Conservation (phyloP, 1,284 basidiomycete species). For the Melanopsichium pennsylvanicum region DNA sequence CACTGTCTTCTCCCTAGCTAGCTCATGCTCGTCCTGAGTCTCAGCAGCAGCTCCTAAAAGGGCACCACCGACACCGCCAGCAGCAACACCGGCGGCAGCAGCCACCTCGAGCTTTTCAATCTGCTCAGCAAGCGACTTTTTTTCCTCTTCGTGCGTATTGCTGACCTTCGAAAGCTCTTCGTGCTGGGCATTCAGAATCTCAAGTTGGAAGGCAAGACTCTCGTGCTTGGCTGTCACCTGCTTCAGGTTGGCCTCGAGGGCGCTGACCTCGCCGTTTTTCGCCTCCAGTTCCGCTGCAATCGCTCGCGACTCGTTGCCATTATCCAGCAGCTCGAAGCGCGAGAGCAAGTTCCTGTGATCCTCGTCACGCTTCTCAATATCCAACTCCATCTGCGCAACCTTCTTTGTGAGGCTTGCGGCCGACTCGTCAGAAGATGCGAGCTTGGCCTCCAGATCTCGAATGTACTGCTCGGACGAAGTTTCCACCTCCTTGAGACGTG, state of each 20-base stretch:
- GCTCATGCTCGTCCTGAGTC: neutral
- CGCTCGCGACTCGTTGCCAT: slow-evolving; percentile 59
- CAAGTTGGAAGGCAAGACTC: slow-evolving; percentile 20
- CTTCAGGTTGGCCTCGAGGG: slow-evolving; percentile 72
- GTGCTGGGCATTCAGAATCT: slow-evolving; percentile 24
- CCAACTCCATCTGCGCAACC: slow-evolving; percentile 79
- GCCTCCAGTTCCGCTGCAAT: slow-evolving; percentile 77
- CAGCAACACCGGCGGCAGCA: slow-evolving; percentile 20
- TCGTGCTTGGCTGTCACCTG: slow-evolving; percentile 28
- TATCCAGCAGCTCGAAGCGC: slow-evolving; percentile 75
- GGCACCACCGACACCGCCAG: slow-evolving; percentile 17
- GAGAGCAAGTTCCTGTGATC: slow-evolving; percentile 74
- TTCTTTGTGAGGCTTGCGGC: slow-evolving; percentile 74
- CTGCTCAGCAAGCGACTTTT: slow-evolving; percentile 21
- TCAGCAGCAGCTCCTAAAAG: slow-evolving; percentile 8
- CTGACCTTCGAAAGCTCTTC: slow-evolving; percentile 9
- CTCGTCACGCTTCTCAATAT: slow-evolving; percentile 77
- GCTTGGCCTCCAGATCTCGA: slow-evolving; percentile 82
- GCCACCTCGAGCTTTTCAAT: slow-evolving; percentile 38
- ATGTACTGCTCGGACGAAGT: slow-evolving; percentile 80
- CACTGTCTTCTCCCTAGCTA: neutral
- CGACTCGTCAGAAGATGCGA: slow-evolving; percentile 81
- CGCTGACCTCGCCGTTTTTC: slow-evolving; percentile 77
- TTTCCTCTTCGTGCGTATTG: slow-evolving; percentile 33
- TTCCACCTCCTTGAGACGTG: slow-evolving; percentile 79